Evolutionary conservation across 768 basidiomycete genomes (phyloP).

Genomic region (Auricularia heimuer): DNA sequence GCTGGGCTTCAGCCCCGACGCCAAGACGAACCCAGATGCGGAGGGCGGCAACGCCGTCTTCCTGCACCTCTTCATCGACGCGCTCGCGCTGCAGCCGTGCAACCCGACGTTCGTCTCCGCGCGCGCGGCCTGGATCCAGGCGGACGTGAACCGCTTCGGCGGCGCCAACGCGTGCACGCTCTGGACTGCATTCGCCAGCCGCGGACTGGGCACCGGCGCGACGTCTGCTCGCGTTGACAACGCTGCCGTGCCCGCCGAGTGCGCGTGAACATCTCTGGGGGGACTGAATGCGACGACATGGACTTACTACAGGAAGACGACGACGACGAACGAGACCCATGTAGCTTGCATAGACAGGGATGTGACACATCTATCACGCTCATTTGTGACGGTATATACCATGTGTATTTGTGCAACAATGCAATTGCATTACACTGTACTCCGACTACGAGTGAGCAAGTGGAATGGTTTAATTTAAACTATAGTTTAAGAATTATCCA

Average conservation of each 20-base stretch:
- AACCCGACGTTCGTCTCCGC: slow-evolving; percentile 39
- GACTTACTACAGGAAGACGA: too few relatives aligned
- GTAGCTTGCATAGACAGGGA: too few relatives aligned
- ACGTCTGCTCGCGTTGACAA: slow-evolving; percentile 22
- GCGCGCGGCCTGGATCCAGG: slow-evolving; percentile 43
- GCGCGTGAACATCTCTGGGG: slow-evolving; percentile 6
- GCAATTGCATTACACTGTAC: too few relatives aligned
- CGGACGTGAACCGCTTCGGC: slow-evolving; percentile 36
- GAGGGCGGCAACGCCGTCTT: slow-evolving; percentile 32
- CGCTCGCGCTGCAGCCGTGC: slow-evolving; percentile 36
- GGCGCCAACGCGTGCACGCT: slow-evolving; percentile 37
- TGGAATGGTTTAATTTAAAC: too few relatives aligned
- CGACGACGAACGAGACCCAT: too few relatives aligned
- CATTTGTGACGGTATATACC: too few relatives aligned
- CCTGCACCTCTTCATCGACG: slow-evolving; percentile 34
- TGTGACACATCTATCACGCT: too few relatives aligned
- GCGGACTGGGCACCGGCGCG: slow-evolving; percentile 35
- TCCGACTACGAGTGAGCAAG: too few relatives aligned
- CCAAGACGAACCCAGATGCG: slow-evolving; percentile 31
- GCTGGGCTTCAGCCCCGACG: slow-evolving; percentile 22
- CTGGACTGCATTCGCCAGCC: slow-evolving; percentile 38
- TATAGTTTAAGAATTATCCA: too few relatives aligned
- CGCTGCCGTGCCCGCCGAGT: slow-evolving; percentile 20
- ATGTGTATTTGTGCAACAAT: too few relatives aligned
- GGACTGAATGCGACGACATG: too few relatives aligned